A percentile compares a stretch with the other conserved stretches of the same genome.
Evolutionary conservation across 768 basidiomycete species (phyloP).

Genomic region (Mycena haematopus): DNA sequence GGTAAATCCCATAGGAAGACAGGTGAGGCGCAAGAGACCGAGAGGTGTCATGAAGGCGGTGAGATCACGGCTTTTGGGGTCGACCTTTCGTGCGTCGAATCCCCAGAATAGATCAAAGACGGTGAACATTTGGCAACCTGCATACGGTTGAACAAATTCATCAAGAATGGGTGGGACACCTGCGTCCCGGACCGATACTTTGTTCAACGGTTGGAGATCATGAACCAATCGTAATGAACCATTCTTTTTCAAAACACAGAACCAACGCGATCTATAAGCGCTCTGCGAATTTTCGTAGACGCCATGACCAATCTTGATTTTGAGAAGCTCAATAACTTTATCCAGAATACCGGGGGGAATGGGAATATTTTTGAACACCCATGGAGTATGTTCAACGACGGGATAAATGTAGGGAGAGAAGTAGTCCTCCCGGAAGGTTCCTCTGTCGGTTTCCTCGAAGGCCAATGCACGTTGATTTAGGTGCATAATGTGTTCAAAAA

Average conservation of each 20-base stretch:
- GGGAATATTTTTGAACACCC: neutral
- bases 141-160: slow-evolving; percentile 40
- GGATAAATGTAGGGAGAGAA: neutral
- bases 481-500: neutral
- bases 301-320: neutral
- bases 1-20: slow-evolving; percentile 47
- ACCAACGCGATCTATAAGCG: neutral
- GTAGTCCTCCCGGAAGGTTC: neutral
- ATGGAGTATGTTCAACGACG: neutral
- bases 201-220: slow-evolving; percentile 44
- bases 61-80: slow-evolving; percentile 35
- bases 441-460: neutral
- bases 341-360: neutral
- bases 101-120: slow-evolving; percentile 44
- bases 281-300: neutral
- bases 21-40: slow-evolving; percentile 39
- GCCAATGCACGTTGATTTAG: neutral
- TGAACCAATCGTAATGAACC: neutral
- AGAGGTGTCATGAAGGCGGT: slow-evolving; percentile 43
- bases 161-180: slow-evolving; percentile 42
- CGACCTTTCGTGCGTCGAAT: slow-evolving; percentile 40
- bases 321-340: neutral
- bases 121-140: slow-evolving; percentile 34
- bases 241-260: neutral
- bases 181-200: slow-evolving; percentile 45